Evolutionary conservation across 306 rosid species (phyloP), one percentile per base, ranked within the genome.

Genomic region (Elaeagnus macrophylla): DNA sequence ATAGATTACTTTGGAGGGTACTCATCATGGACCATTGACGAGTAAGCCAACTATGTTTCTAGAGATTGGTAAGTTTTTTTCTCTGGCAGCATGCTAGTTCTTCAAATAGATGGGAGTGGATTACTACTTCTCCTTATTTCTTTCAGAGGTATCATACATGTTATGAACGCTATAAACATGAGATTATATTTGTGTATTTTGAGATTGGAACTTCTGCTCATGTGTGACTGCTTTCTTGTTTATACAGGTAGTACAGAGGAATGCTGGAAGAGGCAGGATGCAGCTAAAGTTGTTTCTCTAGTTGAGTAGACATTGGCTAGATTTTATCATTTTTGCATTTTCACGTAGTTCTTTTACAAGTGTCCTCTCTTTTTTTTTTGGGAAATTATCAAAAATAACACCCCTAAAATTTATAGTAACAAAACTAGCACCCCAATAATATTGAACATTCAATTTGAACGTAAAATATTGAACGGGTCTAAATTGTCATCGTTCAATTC

Each of bases 231-330:
- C 52, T 67, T 56, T 46, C 25, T 59, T 75, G 42, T 43, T 60
- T 44, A 54, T 72, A 48, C 60, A 90, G 97, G 97, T 37, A 91
- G 97, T 66, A 91, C 97, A 13, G 95, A 86, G 59, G 96, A 91
- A 47, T 84, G 81, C 62, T 91, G 97, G 97, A 84, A 82, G 67
- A 82, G 97, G 79, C 82, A 72, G 75, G 97, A 91, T 80, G 96
- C 97, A 50, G 96, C 97, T 61, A 73, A 66, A 63, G 96, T 80
- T 57, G 61, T 91, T 67, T 88, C 96, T 70, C 80, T 76, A 83
- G 96, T 85, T 72, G 71, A 57, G 74, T 80, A 45, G 36, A 46
- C 14, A 48, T 37, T 8, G 54, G 19, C 59, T 44, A 44, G 10
- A 59, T 55, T 40, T 14, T 43, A 39, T 54, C 40, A 46, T 55